phyloP scores from a whole-genome alignment of 768 basidiomycete species.

The Leucocoprinus sp. region DNA sequence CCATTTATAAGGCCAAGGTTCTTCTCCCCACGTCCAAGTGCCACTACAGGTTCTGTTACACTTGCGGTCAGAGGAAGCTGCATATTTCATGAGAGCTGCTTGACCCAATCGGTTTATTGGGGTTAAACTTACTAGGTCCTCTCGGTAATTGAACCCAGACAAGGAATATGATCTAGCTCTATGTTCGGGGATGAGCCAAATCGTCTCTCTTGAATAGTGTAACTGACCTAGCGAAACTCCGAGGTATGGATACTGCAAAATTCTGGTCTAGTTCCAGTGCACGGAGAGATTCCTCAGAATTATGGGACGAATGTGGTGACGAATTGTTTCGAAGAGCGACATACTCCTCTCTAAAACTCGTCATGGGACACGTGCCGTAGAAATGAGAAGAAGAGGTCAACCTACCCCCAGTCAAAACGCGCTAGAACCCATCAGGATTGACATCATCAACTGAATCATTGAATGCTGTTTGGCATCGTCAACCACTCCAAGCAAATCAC shows the following conservation, averaged over 20 bases:
- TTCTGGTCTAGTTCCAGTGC: slow-evolving; percentile 74
- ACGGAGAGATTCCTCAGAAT: slow-evolving; percentile 69
- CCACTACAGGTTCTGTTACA: slow-evolving; percentile 58
- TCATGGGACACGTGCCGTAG: slow-evolving; percentile 25
- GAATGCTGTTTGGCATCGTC: slow-evolving; percentile 2
- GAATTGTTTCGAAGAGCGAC: slow-evolving; percentile 35
- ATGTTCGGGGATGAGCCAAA: slow-evolving; percentile 4
- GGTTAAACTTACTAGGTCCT: slow-evolving; percentile 39
- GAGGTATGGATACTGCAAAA: slow-evolving; percentile 26
- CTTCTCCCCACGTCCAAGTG: slow-evolving; percentile 53
- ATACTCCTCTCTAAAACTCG: slow-evolving; percentile 33
- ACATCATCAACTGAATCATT: neutral
- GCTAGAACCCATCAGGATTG: neutral
- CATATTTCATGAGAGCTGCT: neutral
- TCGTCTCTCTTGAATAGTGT: neutral
- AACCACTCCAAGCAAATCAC: neutral
- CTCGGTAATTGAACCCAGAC: slow-evolving; percentile 72
- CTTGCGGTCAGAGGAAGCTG: slow-evolving; percentile 68
- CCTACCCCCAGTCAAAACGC: neutral
- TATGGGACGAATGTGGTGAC: slow-evolving; percentile 36
- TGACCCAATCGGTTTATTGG: neutral
- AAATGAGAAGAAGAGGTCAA: neutral
- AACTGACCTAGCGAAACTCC: slow-evolving; percentile 28
- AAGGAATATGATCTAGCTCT: slow-evolving; percentile 59
- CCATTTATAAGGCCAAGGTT: slow-evolving; percentile 73